Evolutionary conservation across 2,329 filamentous ascomycete genomes (phyloP).

Genomic region (Phoma sp.): DNA sequence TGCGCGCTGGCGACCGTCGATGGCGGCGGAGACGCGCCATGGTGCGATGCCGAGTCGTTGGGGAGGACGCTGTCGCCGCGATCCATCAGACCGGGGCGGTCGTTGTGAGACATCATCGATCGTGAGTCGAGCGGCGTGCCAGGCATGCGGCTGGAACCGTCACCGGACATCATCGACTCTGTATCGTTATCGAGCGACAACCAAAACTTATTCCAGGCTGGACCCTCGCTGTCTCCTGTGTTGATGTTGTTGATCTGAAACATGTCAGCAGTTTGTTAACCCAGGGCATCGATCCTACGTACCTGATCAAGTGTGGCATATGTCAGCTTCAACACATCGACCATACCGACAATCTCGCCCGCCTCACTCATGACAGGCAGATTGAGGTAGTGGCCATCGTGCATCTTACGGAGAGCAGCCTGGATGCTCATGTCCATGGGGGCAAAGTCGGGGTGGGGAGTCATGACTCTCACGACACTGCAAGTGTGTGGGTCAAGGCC

Average conservation of each 20-base stretch:
- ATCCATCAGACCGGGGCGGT: conserved; percentile 64
- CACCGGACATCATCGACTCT: conserved; percentile 94
- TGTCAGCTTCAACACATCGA: conserved; percentile 96
- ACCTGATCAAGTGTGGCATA: conserved; percentile 98
- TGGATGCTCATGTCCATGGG: conserved; percentile 99
- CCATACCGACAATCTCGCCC: conserved; percentile 99
- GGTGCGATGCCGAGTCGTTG: conserved; percentile 92
- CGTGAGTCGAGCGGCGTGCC: conserved; percentile 68
- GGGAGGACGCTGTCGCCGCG: conserved; percentile 85
- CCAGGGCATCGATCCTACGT: conserved; percentile 25
- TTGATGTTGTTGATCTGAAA: conserved; percentile 83
- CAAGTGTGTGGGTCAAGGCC: conserved; percentile 92
- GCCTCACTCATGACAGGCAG: conserved; percentile 97
- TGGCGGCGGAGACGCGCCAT: conserved; percentile 76
- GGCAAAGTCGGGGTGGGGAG: conserved; percentile 97
- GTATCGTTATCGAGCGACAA: conserved; percentile 92
- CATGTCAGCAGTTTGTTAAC: conserved; percentile 14
- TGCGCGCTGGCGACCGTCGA: conserved; percentile 67
- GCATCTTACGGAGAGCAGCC: conserved; percentile 97
- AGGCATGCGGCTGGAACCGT: conserved; percentile 74
- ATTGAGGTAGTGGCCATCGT: conserved; percentile 98
- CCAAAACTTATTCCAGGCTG: conserved; percentile 99
- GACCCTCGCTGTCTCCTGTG: conserved; percentile 86
- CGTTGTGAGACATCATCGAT: conserved; percentile 82
- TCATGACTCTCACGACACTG: conserved; percentile 99